Percentiles rank a stretch among this genome's conserved stretches.
phyloP scores from a whole-genome alignment of 139 green algal species.

The Chlamydomonas applanata region DNA sequence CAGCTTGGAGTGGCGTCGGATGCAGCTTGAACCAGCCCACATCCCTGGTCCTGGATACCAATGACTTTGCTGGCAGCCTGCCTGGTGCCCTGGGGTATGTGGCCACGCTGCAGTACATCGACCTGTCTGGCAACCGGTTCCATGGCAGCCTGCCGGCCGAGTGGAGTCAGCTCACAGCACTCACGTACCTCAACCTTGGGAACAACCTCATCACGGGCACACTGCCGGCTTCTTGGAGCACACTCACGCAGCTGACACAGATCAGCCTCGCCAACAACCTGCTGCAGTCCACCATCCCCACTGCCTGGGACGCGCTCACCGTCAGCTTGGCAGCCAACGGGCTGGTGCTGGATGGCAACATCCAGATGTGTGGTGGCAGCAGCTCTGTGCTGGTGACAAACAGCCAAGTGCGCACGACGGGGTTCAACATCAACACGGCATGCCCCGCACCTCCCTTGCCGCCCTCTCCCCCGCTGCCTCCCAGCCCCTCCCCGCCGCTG shows the following conservation, averaged over 20 bases:
- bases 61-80: neutral
- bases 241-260: neutral
- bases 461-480: no score
- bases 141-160: slow-evolving; percentile 9
- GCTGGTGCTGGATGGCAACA: slow-evolving; percentile 4
- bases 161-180: slow-evolving; percentile 5
- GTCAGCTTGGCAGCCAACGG: neutral
- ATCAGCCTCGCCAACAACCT: no score
- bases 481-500: no score
- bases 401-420: neutral
- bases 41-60: neutral
- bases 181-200: slow-evolving; percentile 9
- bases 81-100: neutral
- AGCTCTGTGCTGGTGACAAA: no score
- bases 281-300: no score
- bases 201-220: slow-evolving; percentile 5
- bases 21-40: neutral
- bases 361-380: slow-evolving; percentile 2
- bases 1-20: neutral
- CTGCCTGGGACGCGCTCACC: no score
- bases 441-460: no score
- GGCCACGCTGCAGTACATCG: neutral
- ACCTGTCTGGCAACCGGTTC: neutral
- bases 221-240: neutral
- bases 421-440: neutral